Base-by-base conservation (phyloP, 1,284 basidiomycete species). In the Marasmius fiardii region DNA sequence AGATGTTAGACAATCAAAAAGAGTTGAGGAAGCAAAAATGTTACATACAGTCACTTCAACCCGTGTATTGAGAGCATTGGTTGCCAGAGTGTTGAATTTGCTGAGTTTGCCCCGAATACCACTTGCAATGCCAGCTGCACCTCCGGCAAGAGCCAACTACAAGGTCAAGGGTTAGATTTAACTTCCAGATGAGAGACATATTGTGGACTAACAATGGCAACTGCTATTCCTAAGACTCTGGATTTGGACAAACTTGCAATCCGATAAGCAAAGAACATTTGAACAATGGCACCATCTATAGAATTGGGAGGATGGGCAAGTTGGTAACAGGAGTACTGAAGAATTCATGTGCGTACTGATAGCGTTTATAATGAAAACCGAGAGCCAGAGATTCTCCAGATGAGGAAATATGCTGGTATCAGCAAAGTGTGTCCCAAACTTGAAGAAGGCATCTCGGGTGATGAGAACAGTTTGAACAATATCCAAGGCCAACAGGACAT, bases 211-310 rank as follows among this genome's bases (percentile, higher is more conserved):
- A 43, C 57, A 28, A n/a, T 43, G 44, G 45, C 16, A 26, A 43
- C 45, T n/a, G 11, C 16, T 3, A 3, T 11, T 6, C 23, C 61
- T 50, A 66, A 20, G 4, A 43, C n/a, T 45, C 53, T 61, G 26
- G 55, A 60, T 52, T 59, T 57, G 1, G 63, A 66, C 8, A 66
- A 58, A 10, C 60, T 53, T 21, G 61, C 54, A 16, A 66, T 61
- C 5, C 65, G 64, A 35, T 62, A 61, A 14, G 65, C 64, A 55
- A 65, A 65, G 24, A 60, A 66, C 6, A 24, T 39, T 49, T 50
- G 34, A 21, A 47, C 35, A 41, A 58, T n/a, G 35, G 4, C 23
- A 8, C 18, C 21, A 21, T 3, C 43, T 39, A 11, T 16, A 12
- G 21, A 31, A 10, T 31, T 31, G 8, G 31, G 18, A 26, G 47